Base-by-base conservation (phyloP, 2,329 filamentous ascomycete genomes). In the Fusarium sp. region DNA sequence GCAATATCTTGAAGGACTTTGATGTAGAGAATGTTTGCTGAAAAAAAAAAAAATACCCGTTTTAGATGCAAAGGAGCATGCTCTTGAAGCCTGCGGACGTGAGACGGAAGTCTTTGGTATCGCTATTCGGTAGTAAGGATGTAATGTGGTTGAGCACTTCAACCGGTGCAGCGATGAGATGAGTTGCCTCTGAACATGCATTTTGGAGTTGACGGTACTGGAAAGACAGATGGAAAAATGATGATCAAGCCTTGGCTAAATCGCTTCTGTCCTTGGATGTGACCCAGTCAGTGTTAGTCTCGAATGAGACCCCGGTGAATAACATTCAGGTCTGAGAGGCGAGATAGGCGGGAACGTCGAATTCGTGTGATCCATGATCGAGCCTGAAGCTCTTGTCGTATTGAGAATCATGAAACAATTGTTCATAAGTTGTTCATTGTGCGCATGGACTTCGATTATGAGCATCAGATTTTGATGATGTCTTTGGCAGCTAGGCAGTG, bases 11-110 rank as follows among this genome's bases (percentile, higher is more conserved):
- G 75, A 28, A 83, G 79, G 9, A 83, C 82, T 6, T 79, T 48
- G 11, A 86, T 71, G 56, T 85, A 81, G 28, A 18, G 76, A 8
- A 79, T 78, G 55, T 82, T 84, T 9, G 83, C 78, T 11, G 82
- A 84, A 16, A 86, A 70, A 61, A 83, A 85, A 16, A 86, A 70
- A 61, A 83, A 85, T 9, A 83, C 79, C 31, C 81, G 79, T 5
- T 54, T 24, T 12, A 74, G 22, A 2, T 35, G 57, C 3, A 63
- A 53, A 16, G 2, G 38, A 20, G 38, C 12, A 0, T 3, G 8
- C 18, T 26, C 14, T 10, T 11, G n/a, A 56, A 28, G 3, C 3
- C 22, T 11, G 18, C 11, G 3, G 47, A 68, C 15, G 60, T 47
- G 38, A 69, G 33, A 24, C 50, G 54, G 3, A 66, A 35, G 22